Evolutionary conservation across 2,329 filamentous ascomycete species (phyloP).

Genomic region (Tolypocladium amazonense): DNA sequence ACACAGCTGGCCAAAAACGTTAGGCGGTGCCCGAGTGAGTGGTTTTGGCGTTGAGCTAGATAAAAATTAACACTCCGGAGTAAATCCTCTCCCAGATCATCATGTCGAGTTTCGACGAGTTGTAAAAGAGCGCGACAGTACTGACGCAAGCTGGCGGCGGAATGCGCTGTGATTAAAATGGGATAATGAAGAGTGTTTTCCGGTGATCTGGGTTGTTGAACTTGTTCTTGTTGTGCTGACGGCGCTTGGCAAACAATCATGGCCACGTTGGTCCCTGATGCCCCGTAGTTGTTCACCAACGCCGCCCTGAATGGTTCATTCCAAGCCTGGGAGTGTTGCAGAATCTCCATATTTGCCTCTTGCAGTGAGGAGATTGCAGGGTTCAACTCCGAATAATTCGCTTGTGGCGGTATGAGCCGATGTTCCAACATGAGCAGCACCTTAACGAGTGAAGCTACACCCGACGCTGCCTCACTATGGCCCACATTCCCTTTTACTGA

Average conservation of each 20-base stretch:
- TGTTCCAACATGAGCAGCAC: conserved; percentile 19
- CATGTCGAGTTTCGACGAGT: neutral
- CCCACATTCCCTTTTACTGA: conserved; percentile 22
- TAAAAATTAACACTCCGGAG: neutral
- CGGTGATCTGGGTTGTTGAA: neutral
- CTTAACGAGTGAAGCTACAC: conserved; percentile 20
- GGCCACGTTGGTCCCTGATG: conserved; percentile 22
- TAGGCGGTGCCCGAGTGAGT: neutral
- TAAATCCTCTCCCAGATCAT: neutral
- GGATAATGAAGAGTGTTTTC: neutral
- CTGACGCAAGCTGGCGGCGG: neutral
- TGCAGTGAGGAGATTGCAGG: conserved; percentile 12
- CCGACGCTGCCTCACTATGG: conserved; percentile 14
- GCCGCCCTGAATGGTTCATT: conserved; percentile 9
- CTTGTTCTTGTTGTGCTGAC: neutral
- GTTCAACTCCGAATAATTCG: conserved; percentile 14
- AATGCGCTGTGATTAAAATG: neutral
- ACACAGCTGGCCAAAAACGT: neutral
- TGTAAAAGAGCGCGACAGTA: neutral
- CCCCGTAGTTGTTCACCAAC: conserved; percentile 24
- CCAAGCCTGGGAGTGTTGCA: conserved; percentile 9
- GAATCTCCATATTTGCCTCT: conserved; percentile 6
- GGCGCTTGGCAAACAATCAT: neutral
- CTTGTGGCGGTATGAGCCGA: conserved; percentile 11
- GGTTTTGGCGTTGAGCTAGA: conserved; percentile 1